A percentile compares a stretch with the other conserved stretches of the same genome.
phyloP scores from a whole-genome alignment of 345 rosid genomes.

The Acer saccharum region DNA sequence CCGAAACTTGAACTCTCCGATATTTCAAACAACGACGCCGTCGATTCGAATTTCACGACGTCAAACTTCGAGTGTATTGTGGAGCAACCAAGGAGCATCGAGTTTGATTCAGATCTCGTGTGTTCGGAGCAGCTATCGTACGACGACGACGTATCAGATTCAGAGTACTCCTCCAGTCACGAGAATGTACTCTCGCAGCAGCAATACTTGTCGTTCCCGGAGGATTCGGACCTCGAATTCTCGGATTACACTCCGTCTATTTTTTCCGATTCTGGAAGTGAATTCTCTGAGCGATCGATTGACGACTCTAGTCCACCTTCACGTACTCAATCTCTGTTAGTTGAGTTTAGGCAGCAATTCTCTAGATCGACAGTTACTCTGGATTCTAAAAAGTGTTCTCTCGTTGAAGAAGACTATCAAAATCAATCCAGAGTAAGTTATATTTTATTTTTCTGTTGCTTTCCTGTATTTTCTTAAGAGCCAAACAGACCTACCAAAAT shows the following conservation, averaged over 20 bases:
- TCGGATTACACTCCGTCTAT: conserved; percentile 68
- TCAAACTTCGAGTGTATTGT: conserved; percentile 35
- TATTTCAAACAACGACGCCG: conserved; percentile 37
- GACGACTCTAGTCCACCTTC: conserved; percentile 53
- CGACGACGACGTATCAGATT: conserved; percentile 59
- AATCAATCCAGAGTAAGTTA: conserved; percentile 41
- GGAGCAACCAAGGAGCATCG: conserved; percentile 39
- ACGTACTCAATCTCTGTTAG: conserved; percentile 59
- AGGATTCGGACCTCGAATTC: conserved; percentile 53
- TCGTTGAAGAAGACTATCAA: conserved; percentile 29
- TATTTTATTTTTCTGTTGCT: neutral
- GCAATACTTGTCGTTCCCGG: conserved; percentile 50
- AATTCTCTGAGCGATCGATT: conserved; percentile 67
- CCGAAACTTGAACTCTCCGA: conserved; percentile 31
- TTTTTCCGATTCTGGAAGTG: conserved; percentile 65
- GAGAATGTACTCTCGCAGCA: conserved; percentile 51
- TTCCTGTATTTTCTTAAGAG: neutral
- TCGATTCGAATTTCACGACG: conserved; percentile 32
- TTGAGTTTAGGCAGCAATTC: conserved; percentile 65
- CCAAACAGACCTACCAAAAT: neutral
- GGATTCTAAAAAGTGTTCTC: conserved; percentile 30
- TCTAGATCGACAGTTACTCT: conserved; percentile 45
- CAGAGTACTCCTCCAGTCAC: conserved; percentile 49
- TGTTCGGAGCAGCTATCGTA: conserved; percentile 65
- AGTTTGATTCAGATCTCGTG: conserved; percentile 56